Conservation (phyloP, 768 basidiomycete species). For the Auricularia sp. region DNA sequence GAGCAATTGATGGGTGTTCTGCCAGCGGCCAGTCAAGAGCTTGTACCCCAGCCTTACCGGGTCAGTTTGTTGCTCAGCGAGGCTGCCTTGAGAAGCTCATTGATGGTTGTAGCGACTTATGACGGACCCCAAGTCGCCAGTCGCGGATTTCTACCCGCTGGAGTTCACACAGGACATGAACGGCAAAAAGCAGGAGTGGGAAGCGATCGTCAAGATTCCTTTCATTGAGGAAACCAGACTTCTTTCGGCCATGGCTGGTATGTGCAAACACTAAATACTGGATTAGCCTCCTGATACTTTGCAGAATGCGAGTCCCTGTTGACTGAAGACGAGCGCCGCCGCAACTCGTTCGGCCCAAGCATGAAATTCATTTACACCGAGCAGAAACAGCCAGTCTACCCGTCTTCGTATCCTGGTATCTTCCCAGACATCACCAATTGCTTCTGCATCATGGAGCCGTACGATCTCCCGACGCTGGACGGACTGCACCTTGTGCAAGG, state of each 20-base stretch:
- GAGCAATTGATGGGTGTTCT: slow-evolving; percentile 98
- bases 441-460: slow-evolving; percentile 69
- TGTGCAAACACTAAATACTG: slow-evolving; percentile 18
- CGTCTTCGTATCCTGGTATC: slow-evolving; percentile 89
- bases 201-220: slow-evolving; percentile 96
- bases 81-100: background rate
- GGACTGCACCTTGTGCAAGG: slow-evolving; percentile 82
- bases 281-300: background rate
- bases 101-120: slow-evolving; percentile 65
- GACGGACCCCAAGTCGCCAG: slow-evolving; percentile 74
- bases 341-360: slow-evolving; percentile 75
- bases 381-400: slow-evolving; percentile 56
- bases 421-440: slow-evolving; percentile 83
- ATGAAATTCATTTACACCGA: slow-evolving; percentile 68
- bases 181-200: slow-evolving; percentile 98
- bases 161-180: slow-evolving; percentile 92
- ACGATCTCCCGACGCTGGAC: slow-evolving; percentile 76
- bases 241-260: slow-evolving; percentile 74
- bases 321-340: slow-evolving; percentile 57
- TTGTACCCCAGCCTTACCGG: slow-evolving; percentile 45
- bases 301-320: slow-evolving; percentile 72
- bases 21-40: slow-evolving; percentile 80
- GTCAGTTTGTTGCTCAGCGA: background rate
- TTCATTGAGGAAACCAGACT: slow-evolving; percentile 83
- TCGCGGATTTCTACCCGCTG: slow-evolving; percentile 87